These are phyloP conservation scores for Alternaria triticimaculans DNA, from an alignment of 2,329 filamentous ascomycete species.

Conservation along the genomic window DNA sequence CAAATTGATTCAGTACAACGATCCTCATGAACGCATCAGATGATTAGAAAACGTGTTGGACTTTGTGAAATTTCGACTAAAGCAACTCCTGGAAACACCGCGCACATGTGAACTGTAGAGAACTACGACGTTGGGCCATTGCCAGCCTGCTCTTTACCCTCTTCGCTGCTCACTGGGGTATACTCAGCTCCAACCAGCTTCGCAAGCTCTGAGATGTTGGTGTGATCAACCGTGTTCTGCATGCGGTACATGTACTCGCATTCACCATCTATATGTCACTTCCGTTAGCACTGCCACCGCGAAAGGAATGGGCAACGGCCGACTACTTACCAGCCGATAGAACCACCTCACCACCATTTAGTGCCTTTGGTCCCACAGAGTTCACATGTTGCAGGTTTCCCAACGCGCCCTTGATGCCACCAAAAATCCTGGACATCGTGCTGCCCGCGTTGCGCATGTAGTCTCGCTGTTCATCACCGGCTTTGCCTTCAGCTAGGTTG, in stretches of 20 bases:
- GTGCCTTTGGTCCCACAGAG: conserved; percentile 29
- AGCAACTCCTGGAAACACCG: not conserved
- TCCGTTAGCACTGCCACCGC: not conserved
- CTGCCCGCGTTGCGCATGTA: conserved; percentile 32
- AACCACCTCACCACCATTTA: conserved; percentile 33
- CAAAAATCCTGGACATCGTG: conserved; percentile 14
- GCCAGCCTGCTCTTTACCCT: not conserved
- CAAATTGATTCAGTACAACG: not conserved
- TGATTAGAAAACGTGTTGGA: not conserved
- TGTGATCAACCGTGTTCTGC: conserved; percentile 37
- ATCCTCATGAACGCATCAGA: not conserved
- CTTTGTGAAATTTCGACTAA: not conserved
- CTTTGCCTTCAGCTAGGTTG: conserved; percentile 16
- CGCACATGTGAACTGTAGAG: not conserved
- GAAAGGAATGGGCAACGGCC: fast-evolving
- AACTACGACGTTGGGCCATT: not conserved
- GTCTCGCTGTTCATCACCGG: conserved; percentile 22
- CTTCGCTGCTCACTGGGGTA: not conserved
- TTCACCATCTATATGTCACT: conserved; percentile 15
- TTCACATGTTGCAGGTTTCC: conserved; percentile 22
- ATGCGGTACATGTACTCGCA: conserved; percentile 36
- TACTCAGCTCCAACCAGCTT: conserved; percentile 2
- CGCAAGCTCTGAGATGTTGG: conserved; percentile 23
- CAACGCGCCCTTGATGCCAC: conserved; percentile 28
- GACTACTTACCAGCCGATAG: conserved; percentile 21